Percentiles rank a stretch among this genome's conserved stretches.
phyloP scores from a whole-genome alignment of 2,329 filamentous ascomycete genomes.

The Elsinoe arachidis region DNA sequence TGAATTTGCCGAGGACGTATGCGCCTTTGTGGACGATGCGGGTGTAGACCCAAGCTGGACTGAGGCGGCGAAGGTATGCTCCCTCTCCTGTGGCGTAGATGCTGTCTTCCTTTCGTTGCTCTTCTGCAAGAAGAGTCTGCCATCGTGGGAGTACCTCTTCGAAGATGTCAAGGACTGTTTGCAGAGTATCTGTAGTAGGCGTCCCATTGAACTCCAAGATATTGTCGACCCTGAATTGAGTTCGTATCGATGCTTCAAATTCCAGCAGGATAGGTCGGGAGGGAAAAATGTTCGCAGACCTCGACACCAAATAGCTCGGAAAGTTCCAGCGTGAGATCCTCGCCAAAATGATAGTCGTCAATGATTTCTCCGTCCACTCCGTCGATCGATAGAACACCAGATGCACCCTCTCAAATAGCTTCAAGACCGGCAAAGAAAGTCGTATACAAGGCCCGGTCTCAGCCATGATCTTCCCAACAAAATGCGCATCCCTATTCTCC shows the following conservation, averaged over 20 bases:
- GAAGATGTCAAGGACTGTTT: constrained; percentile 62
- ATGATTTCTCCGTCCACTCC: constrained; percentile 93
- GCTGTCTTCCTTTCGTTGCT: constrained; percentile 66
- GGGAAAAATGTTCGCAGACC: constrained; percentile 80
- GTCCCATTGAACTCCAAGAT: constrained; percentile 72
- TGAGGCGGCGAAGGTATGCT: constrained; percentile 80
- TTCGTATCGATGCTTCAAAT: constrained; percentile 77
- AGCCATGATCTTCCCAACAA: constrained; percentile 65
- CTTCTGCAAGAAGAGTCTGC: constrained; percentile 62
- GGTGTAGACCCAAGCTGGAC: constrained; percentile 86
- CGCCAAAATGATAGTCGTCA: constrained; percentile 88
- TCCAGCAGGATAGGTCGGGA: constrained; percentile 69
- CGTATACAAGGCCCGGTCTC: constrained; percentile 77
- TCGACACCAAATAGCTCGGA: constrained; percentile 79
- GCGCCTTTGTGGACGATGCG: constrained; percentile 84
- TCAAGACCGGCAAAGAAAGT: constrained; percentile 61
- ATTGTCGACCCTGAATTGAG: constrained; percentile 72
- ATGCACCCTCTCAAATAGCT: constrained; percentile 87
- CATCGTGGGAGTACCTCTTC: constrained; percentile 73
- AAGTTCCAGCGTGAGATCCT: constrained; percentile 84
- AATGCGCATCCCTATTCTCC: constrained; percentile 63
- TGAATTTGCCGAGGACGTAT: constrained; percentile 69
- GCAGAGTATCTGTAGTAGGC: constrained; percentile 55
- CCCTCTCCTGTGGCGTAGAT: constrained; percentile 78
- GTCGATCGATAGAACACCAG: constrained; percentile 93